Evolutionary conservation across 768 basidiomycete genomes (phyloP), one percentile per base, ranked within the genome.

Genomic region (Lyophyllum shimeji): DNA sequence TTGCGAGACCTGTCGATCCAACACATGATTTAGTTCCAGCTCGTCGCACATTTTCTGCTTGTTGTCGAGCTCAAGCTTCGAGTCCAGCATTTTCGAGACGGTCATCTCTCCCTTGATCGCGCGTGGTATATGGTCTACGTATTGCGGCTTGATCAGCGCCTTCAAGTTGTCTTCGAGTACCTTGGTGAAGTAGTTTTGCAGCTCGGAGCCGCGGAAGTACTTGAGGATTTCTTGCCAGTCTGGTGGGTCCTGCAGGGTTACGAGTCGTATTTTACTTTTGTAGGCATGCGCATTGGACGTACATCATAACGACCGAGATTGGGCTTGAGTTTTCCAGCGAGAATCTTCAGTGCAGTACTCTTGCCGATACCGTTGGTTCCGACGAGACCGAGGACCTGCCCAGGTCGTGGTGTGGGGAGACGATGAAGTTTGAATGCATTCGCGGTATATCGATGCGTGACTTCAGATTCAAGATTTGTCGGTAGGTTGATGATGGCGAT

Each of bases 341-440:
- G 76, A 57, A 99, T 90, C 75, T 98, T 98, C 55, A 99, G 78
- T 5, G 97, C 97, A 0, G 97, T 99, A 63, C 92, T 95, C 79
- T 99, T 99, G 52, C 97, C 97, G 62, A 98, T 99, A 86, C 97
- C 97, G 74, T 99, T 99, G 0, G 96, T 98, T 29, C 97, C 97
- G 18, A 98, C 97, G 37, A 99, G 83, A 60, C 97, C 97, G n/a
- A 99, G 82, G 2, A 99, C 97, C 73, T 98, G 97, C 3, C 97
- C 97, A 0, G 97, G 95, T 55, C 97, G 81, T 33, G 97, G 97
- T 29, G 95, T 98, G 34, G 97, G 97, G 44, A 99, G 82, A 49
- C 97, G 89, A 79, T 98, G 97, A 2, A 99, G 86, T 74, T 99
- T 99, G 85, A 99, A 99, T 3, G 97, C 85, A 71, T 99, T 99